A percentile compares a stretch with the other conserved stretches of the same genome.
phyloP scores from a whole-genome alignment of 1,284 basidiomycete species.

The Ceratobasidium sp. region DNA sequence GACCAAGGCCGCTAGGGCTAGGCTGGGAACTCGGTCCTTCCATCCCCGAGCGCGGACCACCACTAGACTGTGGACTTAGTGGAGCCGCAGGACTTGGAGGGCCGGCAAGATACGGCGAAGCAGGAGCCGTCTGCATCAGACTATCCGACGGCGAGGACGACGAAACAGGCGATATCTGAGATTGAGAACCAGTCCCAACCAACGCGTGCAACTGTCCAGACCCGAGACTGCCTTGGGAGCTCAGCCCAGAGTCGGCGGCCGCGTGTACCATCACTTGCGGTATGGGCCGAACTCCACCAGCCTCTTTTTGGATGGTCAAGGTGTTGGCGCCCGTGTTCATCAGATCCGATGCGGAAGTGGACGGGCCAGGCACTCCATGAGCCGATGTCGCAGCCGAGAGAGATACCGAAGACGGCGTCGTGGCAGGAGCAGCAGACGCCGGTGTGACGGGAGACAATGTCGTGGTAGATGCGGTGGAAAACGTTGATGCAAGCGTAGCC shows the following conservation, averaged over 20 bases:
- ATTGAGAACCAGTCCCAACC: neutral
- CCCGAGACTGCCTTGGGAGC: neutral
- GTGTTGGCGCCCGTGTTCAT: conserved; percentile 8
- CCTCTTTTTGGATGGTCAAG: neutral
- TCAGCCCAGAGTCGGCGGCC: neutral
- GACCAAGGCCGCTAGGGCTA: no score
- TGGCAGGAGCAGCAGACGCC: neutral
- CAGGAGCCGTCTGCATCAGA: neutral
- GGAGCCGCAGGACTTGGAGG: neutral
- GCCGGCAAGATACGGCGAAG: neutral
- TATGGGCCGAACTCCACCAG: neutral
- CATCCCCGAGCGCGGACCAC: neutral
- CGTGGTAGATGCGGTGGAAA: neutral
- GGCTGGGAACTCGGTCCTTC: no score
- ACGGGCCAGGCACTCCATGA: neutral
- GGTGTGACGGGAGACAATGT: neutral
- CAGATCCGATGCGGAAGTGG: conserved; percentile 8
- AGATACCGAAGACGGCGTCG: neutral
- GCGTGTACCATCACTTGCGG: conserved; percentile 19
- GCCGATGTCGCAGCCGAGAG: neutral
- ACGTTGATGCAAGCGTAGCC: neutral
- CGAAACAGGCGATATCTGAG: neutral
- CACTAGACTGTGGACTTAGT: neutral
- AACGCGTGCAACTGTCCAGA: neutral
- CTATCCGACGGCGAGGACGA: neutral